Base-by-base conservation (phyloP, 2,329 filamentous ascomycete species). In the Aspergillus arachidicola region DNA sequence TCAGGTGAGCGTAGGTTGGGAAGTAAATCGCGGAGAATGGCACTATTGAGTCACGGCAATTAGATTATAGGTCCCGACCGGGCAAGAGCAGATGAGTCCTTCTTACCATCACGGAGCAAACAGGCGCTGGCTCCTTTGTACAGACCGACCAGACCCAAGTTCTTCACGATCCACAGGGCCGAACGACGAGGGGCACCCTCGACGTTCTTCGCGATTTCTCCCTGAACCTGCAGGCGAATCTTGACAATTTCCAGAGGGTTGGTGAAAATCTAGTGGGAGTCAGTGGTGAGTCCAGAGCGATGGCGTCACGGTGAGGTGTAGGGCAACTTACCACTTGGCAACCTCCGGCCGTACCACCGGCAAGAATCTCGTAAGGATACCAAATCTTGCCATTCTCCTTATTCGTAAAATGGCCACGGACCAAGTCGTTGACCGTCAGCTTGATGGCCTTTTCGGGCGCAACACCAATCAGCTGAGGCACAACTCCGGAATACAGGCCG, bases 401-500 rank as follows among this genome's bases (percentile, higher is more conserved):
- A 73, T 93, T 89, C 4, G 89, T 91, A 73, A 94, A 90, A 68
- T 86, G 85, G 10, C 86, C 85, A 74, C 95, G 90, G 26, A 96
- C 93, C 60, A 99, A 81, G 76, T 99, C 95, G 80, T 99, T 99
- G 73, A 99, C 94, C 0, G 95, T 99, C 67, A 99, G 87, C 84
- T 99, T 99, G 83, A 99, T 99, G 71, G 95, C 95, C 84, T 99
- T 99, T 79, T 99, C 95, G 2, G 95, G 95, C n/a, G 95, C 95
- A 53, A 99, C 95, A 78, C 95, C 95, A 66, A 99, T 92, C 53
- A 99, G 86, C 83, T 99, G 95, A 12, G 95, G 95, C 58, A 97
- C 79, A 23, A 99, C 93, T 75, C 95, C 95, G 57, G 94, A 96
- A 83, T 99, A 99, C 57, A 99, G 81, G 26, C 95, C 95, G 45